Evolutionary conservation across 768 basidiomycete species (phyloP).

Genomic region (Cytidiella melzeri): DNA sequence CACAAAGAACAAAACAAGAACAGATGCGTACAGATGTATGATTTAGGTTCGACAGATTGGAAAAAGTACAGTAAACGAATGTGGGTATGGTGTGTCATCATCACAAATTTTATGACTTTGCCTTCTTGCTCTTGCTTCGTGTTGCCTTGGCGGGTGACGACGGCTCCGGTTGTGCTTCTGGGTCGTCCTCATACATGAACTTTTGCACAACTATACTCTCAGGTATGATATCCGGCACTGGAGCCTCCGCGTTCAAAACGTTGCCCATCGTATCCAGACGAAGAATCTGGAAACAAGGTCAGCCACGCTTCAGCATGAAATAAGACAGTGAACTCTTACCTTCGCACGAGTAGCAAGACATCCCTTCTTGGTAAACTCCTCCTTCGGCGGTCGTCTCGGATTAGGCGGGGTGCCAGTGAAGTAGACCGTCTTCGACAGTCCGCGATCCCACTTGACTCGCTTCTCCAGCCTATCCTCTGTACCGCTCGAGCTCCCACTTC

Average conservation of each 20-base stretch:
- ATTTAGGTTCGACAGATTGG: too few relatives aligned
- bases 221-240: constrained; percentile 48
- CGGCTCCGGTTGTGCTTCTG: constrained; percentile 19
- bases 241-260: constrained; percentile 48
- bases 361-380: constrained; percentile 44
- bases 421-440: constrained; percentile 54
- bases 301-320: background rate
- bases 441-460: constrained; percentile 75
- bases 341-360: constrained; percentile 64
- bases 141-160: constrained; percentile 44
- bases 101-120: constrained; percentile 14
- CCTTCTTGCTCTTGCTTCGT: constrained; percentile 26
- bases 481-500: constrained; percentile 21
- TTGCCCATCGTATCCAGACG: constrained; percentile 71
- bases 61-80: background rate
- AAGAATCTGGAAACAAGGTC: constrained; percentile 36
- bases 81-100: background rate
- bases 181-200: constrained; percentile 74
- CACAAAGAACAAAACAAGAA: background rate
- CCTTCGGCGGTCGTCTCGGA: constrained; percentile 37
- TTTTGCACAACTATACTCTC: constrained; percentile 73
- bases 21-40: constrained; percentile 2
- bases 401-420: constrained; percentile 58
- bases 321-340: constrained; percentile 32
- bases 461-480: constrained; percentile 32